phyloP scores from a whole-genome alignment of 352 stramenopile genomes.

The Phytophthora gonapodyides region DNA sequence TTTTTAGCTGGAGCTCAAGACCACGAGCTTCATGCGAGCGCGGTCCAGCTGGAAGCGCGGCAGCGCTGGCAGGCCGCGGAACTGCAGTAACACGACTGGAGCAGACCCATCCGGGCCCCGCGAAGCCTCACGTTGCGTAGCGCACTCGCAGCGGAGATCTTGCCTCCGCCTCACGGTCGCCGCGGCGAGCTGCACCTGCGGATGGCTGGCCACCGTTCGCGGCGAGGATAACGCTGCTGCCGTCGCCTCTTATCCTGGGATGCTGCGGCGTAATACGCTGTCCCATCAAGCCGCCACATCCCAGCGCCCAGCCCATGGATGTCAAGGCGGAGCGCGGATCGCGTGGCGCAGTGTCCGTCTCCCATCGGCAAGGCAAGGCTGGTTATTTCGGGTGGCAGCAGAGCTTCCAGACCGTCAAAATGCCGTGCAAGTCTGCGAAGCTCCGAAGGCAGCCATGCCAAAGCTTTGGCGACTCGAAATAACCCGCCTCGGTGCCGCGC shows the following conservation, averaged over 20 bases:
- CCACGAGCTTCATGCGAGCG: slow-evolving; percentile 2
- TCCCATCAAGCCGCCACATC: slow-evolving; percentile 17
- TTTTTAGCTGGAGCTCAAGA: slow-evolving; percentile 8
- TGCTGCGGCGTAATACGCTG: slow-evolving; percentile 14
- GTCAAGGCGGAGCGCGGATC: slow-evolving; percentile 17
- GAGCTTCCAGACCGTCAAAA: slow-evolving; percentile 5
- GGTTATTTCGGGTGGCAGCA: slow-evolving; percentile 14
- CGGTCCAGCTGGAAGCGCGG: slow-evolving; percentile 18
- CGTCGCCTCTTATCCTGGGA: slow-evolving; percentile 11
- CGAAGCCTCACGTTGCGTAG: neutral
- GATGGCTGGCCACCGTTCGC: slow-evolving; percentile 9
- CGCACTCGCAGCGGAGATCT: slow-evolving; percentile 1
- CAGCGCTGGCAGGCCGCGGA: neutral
- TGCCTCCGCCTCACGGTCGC: neutral
- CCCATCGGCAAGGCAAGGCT: neutral
- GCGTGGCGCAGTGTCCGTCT: slow-evolving; percentile 22
- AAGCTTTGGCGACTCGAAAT: slow-evolving; percentile 9
- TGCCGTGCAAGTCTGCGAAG: neutral
- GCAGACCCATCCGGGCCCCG: slow-evolving; percentile 7
- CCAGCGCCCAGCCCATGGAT: slow-evolving; percentile 17
- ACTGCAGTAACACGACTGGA: slow-evolving; percentile 19
- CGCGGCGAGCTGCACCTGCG: neutral
- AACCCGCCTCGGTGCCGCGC: slow-evolving; percentile 5
- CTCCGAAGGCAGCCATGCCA: neutral
- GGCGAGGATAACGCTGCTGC: neutral